A percentile compares a stretch with the other conserved stretches of the same genome.
These are phyloP conservation scores for Umbelopsis sp. DNA, from an alignment of 371 early-diverging fungal genomes.

Conservation along the genomic window DNA sequence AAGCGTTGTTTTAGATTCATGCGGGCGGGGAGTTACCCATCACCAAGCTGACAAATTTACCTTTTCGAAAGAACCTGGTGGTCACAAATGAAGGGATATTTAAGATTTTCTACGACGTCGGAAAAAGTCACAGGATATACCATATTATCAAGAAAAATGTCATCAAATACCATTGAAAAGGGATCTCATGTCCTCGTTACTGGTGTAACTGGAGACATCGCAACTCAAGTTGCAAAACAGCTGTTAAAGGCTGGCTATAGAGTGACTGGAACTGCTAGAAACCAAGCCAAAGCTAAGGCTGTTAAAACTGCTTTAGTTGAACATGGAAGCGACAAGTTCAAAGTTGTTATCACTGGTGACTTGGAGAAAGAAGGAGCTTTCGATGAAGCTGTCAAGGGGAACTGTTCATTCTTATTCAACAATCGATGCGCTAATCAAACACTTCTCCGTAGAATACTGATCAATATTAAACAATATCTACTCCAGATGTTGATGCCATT, in stretches of 20 bases:
- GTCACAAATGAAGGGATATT: too few relatives aligned
- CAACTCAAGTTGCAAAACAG: background rate
- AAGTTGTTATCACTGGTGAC: background rate
- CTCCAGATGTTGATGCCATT: background rate
- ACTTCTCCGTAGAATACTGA: too few relatives aligned
- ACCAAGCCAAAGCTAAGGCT: background rate
- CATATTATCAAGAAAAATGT: background rate
- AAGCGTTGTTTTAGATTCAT: too few relatives aligned
- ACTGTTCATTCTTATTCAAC: background rate
- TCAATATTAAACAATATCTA: too few relatives aligned
- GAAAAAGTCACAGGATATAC: too few relatives aligned
- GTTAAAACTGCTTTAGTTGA: background rate
- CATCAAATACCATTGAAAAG: background rate
- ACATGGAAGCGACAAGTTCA: background rate
- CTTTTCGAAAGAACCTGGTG: too few relatives aligned
- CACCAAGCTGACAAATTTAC: too few relatives aligned
- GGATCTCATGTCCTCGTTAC: slow-evolving; percentile 15
- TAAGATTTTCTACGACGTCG: too few relatives aligned
- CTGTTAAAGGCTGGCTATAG: slow-evolving; percentile 10
- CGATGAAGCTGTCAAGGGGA: slow-evolving; percentile 16
- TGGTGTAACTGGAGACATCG: background rate
- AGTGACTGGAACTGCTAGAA: slow-evolving; percentile 13
- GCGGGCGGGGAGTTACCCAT: too few relatives aligned
- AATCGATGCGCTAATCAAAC: too few relatives aligned
- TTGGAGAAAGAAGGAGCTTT: slow-evolving; percentile 7